Evolutionary conservation across 352 stramenopile species (phyloP), one percentile per base, ranked within the genome.

Genomic region (Phytophthora agathidicida): DNA sequence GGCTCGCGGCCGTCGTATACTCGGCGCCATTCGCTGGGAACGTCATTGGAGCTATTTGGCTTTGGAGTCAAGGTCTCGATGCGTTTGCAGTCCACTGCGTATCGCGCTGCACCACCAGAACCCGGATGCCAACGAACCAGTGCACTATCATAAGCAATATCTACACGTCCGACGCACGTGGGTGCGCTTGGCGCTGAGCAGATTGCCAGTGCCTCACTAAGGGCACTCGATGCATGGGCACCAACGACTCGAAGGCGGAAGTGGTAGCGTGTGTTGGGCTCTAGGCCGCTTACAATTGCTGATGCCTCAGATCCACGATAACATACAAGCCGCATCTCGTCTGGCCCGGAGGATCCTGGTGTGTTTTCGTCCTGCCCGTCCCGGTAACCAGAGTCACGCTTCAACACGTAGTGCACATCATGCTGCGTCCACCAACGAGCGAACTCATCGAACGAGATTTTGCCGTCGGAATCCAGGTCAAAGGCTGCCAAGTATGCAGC

Each of bases 371-470:
- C 30, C 16, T 55, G 10, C 3, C 28, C 47, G 10, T 47, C 62
- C 23, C 38, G n/a, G 19, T 17, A 59, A 8, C 75, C 73, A 5
- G 52, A 37, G 36, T 84, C 77, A 9, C 86, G 80, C 74, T 95
- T 96, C 50, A 97, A 52, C 10, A 96, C 83, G 56, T 91, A 96
- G 32, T 89, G 80, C 2, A 94, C 83, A 37, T 93, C 80, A 0
- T 78, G 58, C 5, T 79, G 73, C 41, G 67, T 90, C 93, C 93
- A 98, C 91, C 93, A 98, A 14, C 65, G 59, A 30, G 80, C 83
- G 44, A 98, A 97, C 60, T 98, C 86, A 2, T 77, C 35, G 39
- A 93, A 96, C 26, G 83, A 94, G 28, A 98, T 86, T 42, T 80
- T 85, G 44, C 87, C 91, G 57, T 96, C 85, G 10, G 71, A 64